Conservation (phyloP, 2,329 filamentous ascomycete species). For the Fusarium sulawesiense region DNA sequence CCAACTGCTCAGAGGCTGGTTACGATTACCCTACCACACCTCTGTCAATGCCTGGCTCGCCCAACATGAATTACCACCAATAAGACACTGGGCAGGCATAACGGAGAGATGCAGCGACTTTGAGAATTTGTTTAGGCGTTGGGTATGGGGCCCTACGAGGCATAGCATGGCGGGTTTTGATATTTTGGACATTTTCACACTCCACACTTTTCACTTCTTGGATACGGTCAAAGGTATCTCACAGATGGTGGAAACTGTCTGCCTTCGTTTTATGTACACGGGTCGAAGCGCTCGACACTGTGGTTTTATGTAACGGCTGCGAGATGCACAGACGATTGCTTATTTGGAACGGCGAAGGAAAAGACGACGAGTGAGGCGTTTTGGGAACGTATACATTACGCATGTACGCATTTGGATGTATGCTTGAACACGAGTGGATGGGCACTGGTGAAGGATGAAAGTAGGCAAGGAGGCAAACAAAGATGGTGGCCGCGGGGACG, state of each 20-base stretch:
- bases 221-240: conserved; percentile 26
- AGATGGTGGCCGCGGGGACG: conserved; percentile 36
- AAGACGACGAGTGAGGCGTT: conserved; percentile 44
- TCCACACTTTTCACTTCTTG: conserved; percentile 36
- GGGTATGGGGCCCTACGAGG: conserved; percentile 34
- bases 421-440: conserved; percentile 22
- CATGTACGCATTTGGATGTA: conserved; percentile 28
- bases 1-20: conserved; percentile 69
- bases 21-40: conserved; percentile 77
- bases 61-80: conserved; percentile 59
- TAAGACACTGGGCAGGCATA: conserved; percentile 17
- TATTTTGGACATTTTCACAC: conserved; percentile 38
- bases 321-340: conserved; percentile 41
- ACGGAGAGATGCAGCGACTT: conserved; percentile 19
- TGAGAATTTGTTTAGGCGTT: conserved; percentile 42
- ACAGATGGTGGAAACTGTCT: conserved; percentile 28
- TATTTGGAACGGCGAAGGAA: conserved; percentile 42
- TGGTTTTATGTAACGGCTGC: conserved; percentile 42
- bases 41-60: conserved; percentile 78
- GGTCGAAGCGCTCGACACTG: conserved; percentile 46
- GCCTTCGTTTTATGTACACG: conserved; percentile 35
- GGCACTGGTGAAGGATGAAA: conserved; percentile 21
- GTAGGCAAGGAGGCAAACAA: conserved; percentile 29
- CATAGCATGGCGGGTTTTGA: conserved; percentile 43
- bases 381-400: conserved; percentile 36